Conservation (phyloP, 768 basidiomycete species). For the Daedaleopsis sinensis region DNA sequence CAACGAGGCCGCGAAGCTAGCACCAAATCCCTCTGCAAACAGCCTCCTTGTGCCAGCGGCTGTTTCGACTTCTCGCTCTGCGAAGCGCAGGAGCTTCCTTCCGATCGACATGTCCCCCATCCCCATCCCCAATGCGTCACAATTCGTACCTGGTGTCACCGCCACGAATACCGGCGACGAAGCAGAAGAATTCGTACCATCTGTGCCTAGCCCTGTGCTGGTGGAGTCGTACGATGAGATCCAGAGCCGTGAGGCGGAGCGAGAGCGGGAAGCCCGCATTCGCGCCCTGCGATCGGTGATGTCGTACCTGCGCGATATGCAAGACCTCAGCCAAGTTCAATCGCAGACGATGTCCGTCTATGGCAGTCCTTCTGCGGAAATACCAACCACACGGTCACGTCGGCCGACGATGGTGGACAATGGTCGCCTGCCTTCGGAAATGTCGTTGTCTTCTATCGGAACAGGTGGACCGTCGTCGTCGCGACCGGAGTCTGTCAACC, state of each 20-base stretch:
- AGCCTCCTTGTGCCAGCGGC: slow-evolving; percentile 48
- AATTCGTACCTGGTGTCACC: slow-evolving; percentile 57
- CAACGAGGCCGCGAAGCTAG: slow-evolving; percentile 25
- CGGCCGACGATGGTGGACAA: slow-evolving; percentile 69
- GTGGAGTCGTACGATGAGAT: slow-evolving; percentile 49
- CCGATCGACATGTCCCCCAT: slow-evolving; percentile 78
- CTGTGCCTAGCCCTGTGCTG: slow-evolving; percentile 34
- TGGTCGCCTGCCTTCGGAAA: slow-evolving; percentile 54
- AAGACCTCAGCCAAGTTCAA: slow-evolving; percentile 80
- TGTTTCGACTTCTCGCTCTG: slow-evolving; percentile 47
- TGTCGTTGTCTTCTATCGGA: slow-evolving; percentile 44
- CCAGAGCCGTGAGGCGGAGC: slow-evolving; percentile 69
- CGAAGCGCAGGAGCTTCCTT: slow-evolving; percentile 87
- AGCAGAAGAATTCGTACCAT: slow-evolving; percentile 28
- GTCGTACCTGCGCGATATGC: slow-evolving; percentile 95
- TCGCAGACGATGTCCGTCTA: slow-evolving; percentile 59
- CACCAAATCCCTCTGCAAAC: slow-evolving; percentile 12
- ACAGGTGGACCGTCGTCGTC: slow-evolving; percentile 38
- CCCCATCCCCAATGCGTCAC: slow-evolving; percentile 62
- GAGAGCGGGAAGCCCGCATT: slow-evolving; percentile 69
- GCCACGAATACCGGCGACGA: slow-evolving; percentile 43
- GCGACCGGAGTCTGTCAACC: slow-evolving; percentile 50
- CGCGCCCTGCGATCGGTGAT: slow-evolving; percentile 89
- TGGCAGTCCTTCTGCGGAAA: slow-evolving; percentile 51
- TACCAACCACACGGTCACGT: slow-evolving; percentile 49